Percentiles rank a stretch among this genome's conserved stretches.
These are phyloP conservation scores for Perkinsus marinus DNA, from an alignment of 169 alveolate species.

Conservation along the genomic window DNA sequence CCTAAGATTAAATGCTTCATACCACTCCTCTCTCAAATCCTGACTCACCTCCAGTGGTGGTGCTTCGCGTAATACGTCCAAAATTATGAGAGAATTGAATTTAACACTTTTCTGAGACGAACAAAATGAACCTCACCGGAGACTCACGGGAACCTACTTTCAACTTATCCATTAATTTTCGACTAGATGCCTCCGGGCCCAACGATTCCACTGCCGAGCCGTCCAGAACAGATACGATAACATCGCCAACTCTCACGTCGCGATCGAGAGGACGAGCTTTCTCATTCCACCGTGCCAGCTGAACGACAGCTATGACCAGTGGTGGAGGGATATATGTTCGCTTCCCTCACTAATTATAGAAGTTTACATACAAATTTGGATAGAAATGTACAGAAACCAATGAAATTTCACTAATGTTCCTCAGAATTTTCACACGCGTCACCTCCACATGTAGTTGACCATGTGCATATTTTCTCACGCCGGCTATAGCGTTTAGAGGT, in stretches of 20 bases:
- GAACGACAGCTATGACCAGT: too few species aligned
- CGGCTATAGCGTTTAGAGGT: too few species aligned
- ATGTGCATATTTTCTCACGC: too few species aligned
- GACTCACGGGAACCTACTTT: background rate
- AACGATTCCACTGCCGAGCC: background rate
- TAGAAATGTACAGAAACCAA: too few species aligned
- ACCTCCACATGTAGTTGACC: too few species aligned
- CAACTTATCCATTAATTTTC: background rate
- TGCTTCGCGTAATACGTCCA: background rate
- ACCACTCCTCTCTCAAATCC: too few species aligned
- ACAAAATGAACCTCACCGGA: too few species aligned
- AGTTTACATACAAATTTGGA: too few species aligned
- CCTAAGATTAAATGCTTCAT: background rate
- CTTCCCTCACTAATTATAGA: too few species aligned
- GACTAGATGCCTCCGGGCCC: background rate
- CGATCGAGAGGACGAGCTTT: background rate
- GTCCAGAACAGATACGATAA: background rate
- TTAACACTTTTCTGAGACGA: background rate
- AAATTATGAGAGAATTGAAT: background rate
- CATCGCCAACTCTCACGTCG: background rate
- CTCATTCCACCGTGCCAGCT: background rate
- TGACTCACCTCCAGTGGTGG: background rate
- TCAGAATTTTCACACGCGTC: too few species aligned
- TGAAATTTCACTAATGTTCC: too few species aligned
- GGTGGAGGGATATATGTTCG: too few species aligned